Conservation (phyloP, 23 red algal genomes). For the Pyropia yezoensis region DNA sequence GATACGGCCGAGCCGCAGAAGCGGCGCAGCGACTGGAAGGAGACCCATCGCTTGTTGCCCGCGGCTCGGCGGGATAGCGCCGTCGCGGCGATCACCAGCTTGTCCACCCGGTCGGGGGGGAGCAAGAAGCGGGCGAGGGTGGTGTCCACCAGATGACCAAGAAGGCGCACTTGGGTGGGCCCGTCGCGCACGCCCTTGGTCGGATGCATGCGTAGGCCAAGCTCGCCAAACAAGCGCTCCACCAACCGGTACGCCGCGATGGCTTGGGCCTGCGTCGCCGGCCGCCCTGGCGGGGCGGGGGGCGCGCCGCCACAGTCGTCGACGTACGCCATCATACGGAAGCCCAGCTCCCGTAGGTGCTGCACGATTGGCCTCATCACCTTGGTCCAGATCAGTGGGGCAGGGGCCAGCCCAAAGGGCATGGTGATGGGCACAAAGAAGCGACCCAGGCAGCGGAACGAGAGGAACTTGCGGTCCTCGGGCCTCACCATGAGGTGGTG, state of each 20-base stretch:
- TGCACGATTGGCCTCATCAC: too few species aligned
- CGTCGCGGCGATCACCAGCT: slow-evolving; percentile 5
- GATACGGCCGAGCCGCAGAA: slow-evolving; percentile 18
- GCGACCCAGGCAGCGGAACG: too few species aligned
- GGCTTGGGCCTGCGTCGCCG: neutral
- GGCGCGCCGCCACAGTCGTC: too few species aligned
- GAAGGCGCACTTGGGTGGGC: too few species aligned
- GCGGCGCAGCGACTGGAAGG: slow-evolving; percentile 2
- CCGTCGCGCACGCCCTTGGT: too few species aligned
- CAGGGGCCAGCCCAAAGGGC: too few species aligned
- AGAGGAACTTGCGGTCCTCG: slow-evolving; percentile 15
- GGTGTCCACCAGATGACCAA: slow-evolving; percentile 30
- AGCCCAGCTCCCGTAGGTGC: too few species aligned
- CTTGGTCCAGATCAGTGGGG: too few species aligned
- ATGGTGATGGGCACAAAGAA: too few species aligned
- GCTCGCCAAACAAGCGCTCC: neutral
- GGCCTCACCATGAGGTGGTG: slow-evolving; percentile 13
- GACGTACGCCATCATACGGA: too few species aligned
- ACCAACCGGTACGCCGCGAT: neutral
- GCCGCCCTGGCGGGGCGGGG: too few species aligned
- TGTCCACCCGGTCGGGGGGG: slow-evolving; percentile 1
- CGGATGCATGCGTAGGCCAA: slow-evolving; percentile 1
- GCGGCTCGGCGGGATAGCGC: slow-evolving; percentile 1
- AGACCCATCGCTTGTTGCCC: neutral
- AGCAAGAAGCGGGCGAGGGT: neutral